Base-by-base conservation (phyloP, 1,284 basidiomycete species). In the Marasmius oreades region DNA sequence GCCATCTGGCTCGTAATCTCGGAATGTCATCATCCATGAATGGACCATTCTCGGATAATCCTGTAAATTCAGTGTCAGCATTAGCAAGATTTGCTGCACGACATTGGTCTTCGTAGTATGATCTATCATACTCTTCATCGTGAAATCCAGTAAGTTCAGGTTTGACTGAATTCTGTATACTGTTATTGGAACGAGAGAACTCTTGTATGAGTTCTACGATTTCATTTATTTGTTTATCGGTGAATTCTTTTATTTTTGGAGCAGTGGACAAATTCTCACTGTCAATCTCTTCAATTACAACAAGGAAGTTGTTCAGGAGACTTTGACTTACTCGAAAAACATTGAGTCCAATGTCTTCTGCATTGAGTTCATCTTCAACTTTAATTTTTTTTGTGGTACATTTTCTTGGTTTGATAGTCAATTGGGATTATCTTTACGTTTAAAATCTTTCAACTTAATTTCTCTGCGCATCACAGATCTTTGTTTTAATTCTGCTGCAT, bases 1-100 rank as follows among this genome's bases (percentile, higher is more conserved):
- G 44, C 63, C 67, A 66, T 12, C 62, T 24, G 36, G 65, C 54
- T 28, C 61, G 24, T 1, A 67, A 52, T 12, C 28, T 14, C 14
- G 65, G 59, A 7, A 63, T 63, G 36, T 64, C 44, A 1, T 60
- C 44, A 2, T 55, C 45, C 0, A 31, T 50, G 33, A 46, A 51
- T 51, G 54, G 46, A 7, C 18, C 55, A 10, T 48, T 44, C 52
- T 56, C 31, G 18, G 11, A 24, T n/a, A 14, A 18, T n/a, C n/a
- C n/a, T n/a, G n/a, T n/a, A 5, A 37, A 37, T 3, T 37, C 36
- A 37, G 36, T n/a, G 2, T 37, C 36, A 12, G 36, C 36, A 42
- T 42, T 42, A 6, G 39, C 39, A 5, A 42, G 39, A 5, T n/a
- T 42, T 18, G 39, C 39, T 42, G 39, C 39, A 14, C 16, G 39